A percentile compares a stretch with the other conserved stretches of the same genome.
phyloP scores from a whole-genome alignment of 2,329 filamentous ascomycete species.

The Ceratocystis cubensis region DNA sequence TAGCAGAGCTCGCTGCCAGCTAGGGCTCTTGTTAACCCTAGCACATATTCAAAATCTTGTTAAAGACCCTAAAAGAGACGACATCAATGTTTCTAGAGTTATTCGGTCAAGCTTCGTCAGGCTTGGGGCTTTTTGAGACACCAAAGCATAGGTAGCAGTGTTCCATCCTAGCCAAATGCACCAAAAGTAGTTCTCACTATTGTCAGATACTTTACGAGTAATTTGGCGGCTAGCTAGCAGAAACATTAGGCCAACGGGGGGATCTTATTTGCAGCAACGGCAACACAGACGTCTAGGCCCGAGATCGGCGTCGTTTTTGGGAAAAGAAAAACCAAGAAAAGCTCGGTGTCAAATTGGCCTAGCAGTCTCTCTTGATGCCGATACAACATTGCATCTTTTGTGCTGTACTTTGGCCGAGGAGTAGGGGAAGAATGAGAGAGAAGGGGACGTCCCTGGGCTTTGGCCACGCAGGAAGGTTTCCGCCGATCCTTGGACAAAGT shows the following conservation, averaged over 20 bases:
- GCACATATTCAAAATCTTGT: too few relatives aligned
- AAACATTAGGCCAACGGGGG: too few relatives aligned
- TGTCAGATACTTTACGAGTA: background rate
- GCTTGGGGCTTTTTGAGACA: background rate
- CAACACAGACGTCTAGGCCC: background rate
- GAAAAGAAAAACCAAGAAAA: background rate
- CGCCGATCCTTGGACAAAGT: background rate
- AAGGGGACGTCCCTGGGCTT: slow-evolving; percentile 1
- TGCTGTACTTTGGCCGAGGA: slow-evolving; percentile 2
- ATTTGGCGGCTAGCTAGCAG: too few relatives aligned
- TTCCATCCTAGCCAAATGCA: background rate
- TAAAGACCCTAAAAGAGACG: too few relatives aligned
- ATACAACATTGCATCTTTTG: background rate
- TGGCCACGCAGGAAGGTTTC: background rate
- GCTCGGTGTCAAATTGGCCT: background rate
- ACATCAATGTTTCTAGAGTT: too few relatives aligned
- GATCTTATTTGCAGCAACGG: too few relatives aligned
- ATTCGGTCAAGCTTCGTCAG: too few relatives aligned
- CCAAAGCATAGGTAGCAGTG: background rate
- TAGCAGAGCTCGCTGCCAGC: too few relatives aligned
- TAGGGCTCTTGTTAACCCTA: too few relatives aligned
- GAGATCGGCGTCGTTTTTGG: slow-evolving; percentile 4
- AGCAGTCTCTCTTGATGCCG: background rate
- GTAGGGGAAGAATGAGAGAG: background rate
- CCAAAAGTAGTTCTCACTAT: background rate